A percentile compares a stretch with the other conserved stretches of the same genome.
These are phyloP conservation scores for Chloropicon primus DNA, from an alignment of 139 green algal species.

Conservation along the genomic window DNA sequence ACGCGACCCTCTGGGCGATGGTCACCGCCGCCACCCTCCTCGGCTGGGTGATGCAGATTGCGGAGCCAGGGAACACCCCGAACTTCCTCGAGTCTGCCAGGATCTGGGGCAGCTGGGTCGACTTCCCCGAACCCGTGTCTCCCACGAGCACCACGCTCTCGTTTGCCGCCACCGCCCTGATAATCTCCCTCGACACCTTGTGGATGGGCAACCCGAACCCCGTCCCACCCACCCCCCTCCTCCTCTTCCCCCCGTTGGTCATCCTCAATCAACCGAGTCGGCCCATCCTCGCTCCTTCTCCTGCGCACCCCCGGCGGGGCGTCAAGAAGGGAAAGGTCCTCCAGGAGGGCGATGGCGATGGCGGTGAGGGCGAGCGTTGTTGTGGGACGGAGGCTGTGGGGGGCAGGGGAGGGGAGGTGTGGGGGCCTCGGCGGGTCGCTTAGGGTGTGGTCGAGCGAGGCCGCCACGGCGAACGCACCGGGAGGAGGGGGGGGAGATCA, in stretches of 20 bases:
- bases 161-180: slow-evolving; percentile 16
- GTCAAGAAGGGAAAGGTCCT: no score
- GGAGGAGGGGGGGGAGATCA: background rate
- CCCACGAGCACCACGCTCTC: slow-evolving; percentile 96
- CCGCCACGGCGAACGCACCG: background rate
- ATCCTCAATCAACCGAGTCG: no score
- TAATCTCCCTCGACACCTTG: background rate
- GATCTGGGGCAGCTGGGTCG: slow-evolving; percentile 99
- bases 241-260: background rate
- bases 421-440: no score
- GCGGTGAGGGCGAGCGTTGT: no score
- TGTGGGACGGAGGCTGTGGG: no score
- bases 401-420: no score
- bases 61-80: background rate
- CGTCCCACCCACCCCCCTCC: background rate
- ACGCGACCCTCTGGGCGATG: slow-evolving; percentile 18
- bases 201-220: background rate
- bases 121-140: slow-evolving; percentile 95
- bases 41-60: slow-evolving; percentile 12
- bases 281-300: no score
- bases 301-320: no score
- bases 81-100: slow-evolving; percentile 43
- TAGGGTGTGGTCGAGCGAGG: no score
- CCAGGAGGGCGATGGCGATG: no score
- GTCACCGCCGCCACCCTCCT: slow-evolving; percentile 7